phyloP scores from a whole-genome alignment of 2,329 filamentous ascomycete species.

The Aspergillus japonicus region DNA sequence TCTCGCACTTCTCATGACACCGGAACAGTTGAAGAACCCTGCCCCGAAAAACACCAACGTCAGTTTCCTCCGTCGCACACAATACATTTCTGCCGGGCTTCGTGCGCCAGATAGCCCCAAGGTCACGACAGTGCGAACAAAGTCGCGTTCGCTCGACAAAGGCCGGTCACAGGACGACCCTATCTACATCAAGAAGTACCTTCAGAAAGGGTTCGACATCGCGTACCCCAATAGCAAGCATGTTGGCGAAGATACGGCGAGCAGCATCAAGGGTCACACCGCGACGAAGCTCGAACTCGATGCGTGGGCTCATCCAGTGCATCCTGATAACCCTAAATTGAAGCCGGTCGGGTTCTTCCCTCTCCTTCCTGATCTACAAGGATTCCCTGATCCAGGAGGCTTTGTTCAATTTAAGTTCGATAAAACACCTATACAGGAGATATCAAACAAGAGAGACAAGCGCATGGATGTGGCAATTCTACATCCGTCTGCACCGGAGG shows the following conservation, averaged over 20 bases:
- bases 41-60: slow-evolving; percentile 74
- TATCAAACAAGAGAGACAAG: slow-evolving; percentile 53
- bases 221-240: slow-evolving; percentile 62
- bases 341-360: slow-evolving; percentile 61
- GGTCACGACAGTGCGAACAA: slow-evolving; percentile 25
- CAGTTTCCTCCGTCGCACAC: slow-evolving; percentile 91
- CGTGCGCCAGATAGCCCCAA: slow-evolving; percentile 35
- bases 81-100: slow-evolving; percentile 68
- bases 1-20: slow-evolving; percentile 75
- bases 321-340: slow-evolving; percentile 58
- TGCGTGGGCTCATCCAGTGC: slow-evolving; percentile 60
- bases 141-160: slow-evolving; percentile 30
- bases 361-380: slow-evolving; percentile 60
- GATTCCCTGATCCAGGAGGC: slow-evolving; percentile 57
- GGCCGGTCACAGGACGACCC: slow-evolving; percentile 55
- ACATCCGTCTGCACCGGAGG: slow-evolving; percentile 51
- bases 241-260: slow-evolving; percentile 55
- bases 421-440: slow-evolving; percentile 55
- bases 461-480: slow-evolving; percentile 61
- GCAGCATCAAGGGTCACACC: slow-evolving; percentile 54
- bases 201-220: slow-evolving; percentile 64
- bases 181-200: slow-evolving; percentile 59
- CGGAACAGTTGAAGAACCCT: slow-evolving; percentile 81
- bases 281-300: slow-evolving; percentile 55
- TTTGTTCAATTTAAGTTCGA: slow-evolving; percentile 63